These are phyloP conservation scores for Termitomyces sp. DNA, from an alignment of 768 basidiomycete species.

Conservation along the genomic window DNA sequence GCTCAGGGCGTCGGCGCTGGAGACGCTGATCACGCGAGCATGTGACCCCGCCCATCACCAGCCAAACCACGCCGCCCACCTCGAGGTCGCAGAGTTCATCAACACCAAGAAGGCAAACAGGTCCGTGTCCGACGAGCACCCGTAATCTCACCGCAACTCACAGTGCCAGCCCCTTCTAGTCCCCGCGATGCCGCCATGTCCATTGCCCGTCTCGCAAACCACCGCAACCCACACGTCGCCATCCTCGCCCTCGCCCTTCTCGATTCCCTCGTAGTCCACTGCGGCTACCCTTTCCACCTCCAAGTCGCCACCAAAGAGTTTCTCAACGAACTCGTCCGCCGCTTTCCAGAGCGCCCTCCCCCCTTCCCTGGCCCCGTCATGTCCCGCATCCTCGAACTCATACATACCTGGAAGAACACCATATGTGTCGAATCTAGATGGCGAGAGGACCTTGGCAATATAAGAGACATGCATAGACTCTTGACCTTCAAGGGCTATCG, in stretches of 20 bases:
- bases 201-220: slow-evolving; percentile 81
- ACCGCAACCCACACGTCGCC: slow-evolving; percentile 89
- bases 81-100: slow-evolving; percentile 92
- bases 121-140: slow-evolving; percentile 58
- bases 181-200: slow-evolving; percentile 91
- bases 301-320: slow-evolving; percentile 98
- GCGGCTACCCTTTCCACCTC: slow-evolving; percentile 96
- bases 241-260: slow-evolving; percentile 83
- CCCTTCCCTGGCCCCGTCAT: slow-evolving; percentile 94
- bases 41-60: slow-evolving; percentile 85
- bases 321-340: slow-evolving; percentile 94
- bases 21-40: slow-evolving; percentile 73
- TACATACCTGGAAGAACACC: slow-evolving; percentile 92
- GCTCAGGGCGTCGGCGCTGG: slow-evolving; percentile 58
- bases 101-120: slow-evolving; percentile 96
- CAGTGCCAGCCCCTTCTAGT: slow-evolving; percentile 31
- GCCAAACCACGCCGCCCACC: slow-evolving; percentile 87
- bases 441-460: slow-evolving; percentile 96
- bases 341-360: slow-evolving; percentile 97
- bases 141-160: too few species aligned
- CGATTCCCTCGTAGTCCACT: slow-evolving; percentile 90
- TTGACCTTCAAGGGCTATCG: slow-evolving; percentile 91
- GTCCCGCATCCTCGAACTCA: slow-evolving; percentile 89
- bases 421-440: slow-evolving; percentile 87
- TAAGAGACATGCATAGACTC: slow-evolving; percentile 95